Evolutionary conservation across 1,284 basidiomycete genomes (phyloP), one percentile per base, ranked within the genome.

Genomic region (Pascua sp.): DNA sequence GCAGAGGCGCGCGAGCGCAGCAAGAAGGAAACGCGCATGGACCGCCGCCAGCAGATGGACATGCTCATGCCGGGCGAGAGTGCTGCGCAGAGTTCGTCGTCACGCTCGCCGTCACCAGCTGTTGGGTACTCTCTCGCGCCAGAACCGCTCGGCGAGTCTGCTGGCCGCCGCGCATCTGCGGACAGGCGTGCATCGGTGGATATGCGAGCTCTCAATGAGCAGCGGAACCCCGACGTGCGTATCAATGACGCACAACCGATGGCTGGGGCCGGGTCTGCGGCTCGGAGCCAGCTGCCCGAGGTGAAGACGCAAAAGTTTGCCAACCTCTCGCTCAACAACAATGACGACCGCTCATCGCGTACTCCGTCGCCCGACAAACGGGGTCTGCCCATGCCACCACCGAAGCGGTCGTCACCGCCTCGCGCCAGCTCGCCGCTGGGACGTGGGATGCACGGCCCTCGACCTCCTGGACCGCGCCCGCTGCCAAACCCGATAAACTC

Each of bases 21-120:
- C 61, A 75, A 72, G 64, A 72, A 67, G 54, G 76, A 78, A 9
- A 75, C 67, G 9, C 66, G 68, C 48, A 72, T 76, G 67, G 69
- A 71, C 47, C 55, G 70, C 57, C 58, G 50, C 40, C 56, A 51
- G 37, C 52, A 61, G 43, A 60, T 57, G 59, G 57, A 62, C 42
- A 62, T 62, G 61, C 57, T 62, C 24, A 51, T 43, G 16, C 52
- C 56, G 11, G 55, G 45, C 16, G 51, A 55, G 16, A 16, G 51
- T 17, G 49, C 36, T 42, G 48, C 46, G 8, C 41, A 51, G 39
- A 66, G 64, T 15, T 71, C 70, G 0, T 61, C 65, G 2, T 75
- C 72, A 1, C 66, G 72, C 32, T 71, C 72, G 9, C 69, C 69
- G 1, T 73, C 71, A 1, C 72, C 72, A 1, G 57, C 4, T 3